These are phyloP conservation scores for Neopestalotiopsis rosae DNA, from an alignment of 2,329 filamentous ascomycete species.

Conservation along the genomic window DNA sequence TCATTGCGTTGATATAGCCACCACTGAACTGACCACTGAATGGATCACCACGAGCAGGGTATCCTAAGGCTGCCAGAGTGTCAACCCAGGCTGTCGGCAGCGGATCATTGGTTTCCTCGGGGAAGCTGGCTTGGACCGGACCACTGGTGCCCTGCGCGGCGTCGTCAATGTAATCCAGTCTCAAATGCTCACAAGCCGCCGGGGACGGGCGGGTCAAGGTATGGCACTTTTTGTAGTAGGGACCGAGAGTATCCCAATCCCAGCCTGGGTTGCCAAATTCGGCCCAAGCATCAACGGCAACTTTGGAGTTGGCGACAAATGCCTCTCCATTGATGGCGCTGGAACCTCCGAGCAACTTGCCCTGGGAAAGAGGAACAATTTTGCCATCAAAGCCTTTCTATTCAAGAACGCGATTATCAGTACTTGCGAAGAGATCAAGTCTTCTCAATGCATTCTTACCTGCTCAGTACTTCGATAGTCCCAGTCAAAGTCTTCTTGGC, in stretches of 20 bases:
- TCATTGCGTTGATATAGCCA: slow-evolving; percentile 19
- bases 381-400: slow-evolving; percentile 14
- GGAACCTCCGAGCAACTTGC: slow-evolving; percentile 18
- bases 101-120: slow-evolving; percentile 19
- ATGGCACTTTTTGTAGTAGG: slow-evolving; percentile 42
- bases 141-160: slow-evolving; percentile 18
- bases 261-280: slow-evolving; percentile 42
- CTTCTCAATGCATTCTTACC: background rate
- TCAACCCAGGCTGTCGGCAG: slow-evolving; percentile 24
- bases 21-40: slow-evolving; percentile 18
- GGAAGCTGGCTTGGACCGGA: slow-evolving; percentile 22
- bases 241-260: slow-evolving; percentile 34
- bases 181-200: slow-evolving; percentile 19
- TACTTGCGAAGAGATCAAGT: background rate
- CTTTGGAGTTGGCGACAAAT: slow-evolving; percentile 28
- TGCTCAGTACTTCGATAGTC: slow-evolving; percentile 16
- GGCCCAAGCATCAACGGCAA: slow-evolving; percentile 40
- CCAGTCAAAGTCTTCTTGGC: slow-evolving; percentile 16
- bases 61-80: slow-evolving; percentile 21
- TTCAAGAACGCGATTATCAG: slow-evolving; percentile 5
- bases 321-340: slow-evolving; percentile 35
- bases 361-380: slow-evolving; percentile 13
- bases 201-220: slow-evolving; percentile 31
- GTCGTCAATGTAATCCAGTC: slow-evolving; percentile 24
- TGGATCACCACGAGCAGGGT: slow-evolving; percentile 19